Base-by-base conservation (phyloP, 768 basidiomycete genomes). In the Phylloporus rhodoxanthus region DNA sequence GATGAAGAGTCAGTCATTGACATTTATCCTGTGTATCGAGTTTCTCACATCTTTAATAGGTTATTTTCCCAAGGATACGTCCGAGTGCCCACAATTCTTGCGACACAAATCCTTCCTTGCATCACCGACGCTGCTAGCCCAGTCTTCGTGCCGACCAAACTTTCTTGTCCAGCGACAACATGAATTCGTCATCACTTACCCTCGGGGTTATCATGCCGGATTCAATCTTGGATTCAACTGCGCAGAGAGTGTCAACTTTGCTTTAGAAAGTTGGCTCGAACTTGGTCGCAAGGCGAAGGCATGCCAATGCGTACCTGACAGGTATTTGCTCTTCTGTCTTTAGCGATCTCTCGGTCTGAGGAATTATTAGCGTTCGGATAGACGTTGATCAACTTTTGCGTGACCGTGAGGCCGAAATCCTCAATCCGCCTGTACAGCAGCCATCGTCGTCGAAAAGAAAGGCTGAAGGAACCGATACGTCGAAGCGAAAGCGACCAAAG, bases 161-260 rank as follows among this genome's bases (percentile, higher is more conserved):
- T 79, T 78, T 48, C 79, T 94, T 23, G 92, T 95, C 0, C 96
- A 99, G 60, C 84, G 92, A 40, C 81, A 87, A 38, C 89, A 91
- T n/a, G 94, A 97, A 65, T 96, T 97, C 54, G 88, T 98, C 34
- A 87, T 98, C 57, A 98, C 95, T 0, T 98, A 81, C 62, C 95
- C 95, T 1, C 73, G 88, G 43, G 95, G 95, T 2, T 97, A 97
- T 65, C 95, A 98, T 64, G 91, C 93, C 4, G 95, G 95, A 17
- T 95, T 97, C 75, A 98, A 98, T 63, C 72, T 96, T 37, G 95
- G 68, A n/a, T 82, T 96, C 63, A 98, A 98, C 61, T 96, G 93
- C 59, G 95, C 95, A 2, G 95, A 97, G 69, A 91, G 89, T 55
- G 91, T 96, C 60, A 98, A 98, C 65, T 98, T 97, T 63, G 95